Evolutionary conservation across 2,329 filamentous ascomycete species (phyloP).

Genomic region (Tympanopsis confertula): DNA sequence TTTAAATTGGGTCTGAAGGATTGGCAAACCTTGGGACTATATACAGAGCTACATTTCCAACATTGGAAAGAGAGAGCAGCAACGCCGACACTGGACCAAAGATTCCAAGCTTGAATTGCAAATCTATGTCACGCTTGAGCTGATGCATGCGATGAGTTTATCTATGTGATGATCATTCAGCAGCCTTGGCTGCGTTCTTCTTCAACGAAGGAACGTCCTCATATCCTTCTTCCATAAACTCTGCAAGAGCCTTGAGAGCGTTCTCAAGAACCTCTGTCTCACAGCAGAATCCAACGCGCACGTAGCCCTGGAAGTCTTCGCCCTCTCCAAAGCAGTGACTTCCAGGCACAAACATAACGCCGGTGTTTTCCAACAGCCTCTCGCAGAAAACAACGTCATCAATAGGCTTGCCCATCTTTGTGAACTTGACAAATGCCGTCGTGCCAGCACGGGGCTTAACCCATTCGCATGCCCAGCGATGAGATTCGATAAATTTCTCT

Average conservation of each 20-base stretch:
- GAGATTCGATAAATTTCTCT: constrained; percentile 54
- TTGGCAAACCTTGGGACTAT: too few relatives aligned
- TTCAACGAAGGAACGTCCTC: not conserved
- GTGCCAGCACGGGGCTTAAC: constrained; percentile 68
- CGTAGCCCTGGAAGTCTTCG: constrained; percentile 60
- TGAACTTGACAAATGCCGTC: constrained; percentile 66
- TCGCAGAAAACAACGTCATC: constrained; percentile 65
- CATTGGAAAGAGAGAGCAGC: too few relatives aligned
- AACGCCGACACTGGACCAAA: too few relatives aligned
- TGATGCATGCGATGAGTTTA: too few relatives aligned
- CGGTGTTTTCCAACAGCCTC: constrained; percentile 54
- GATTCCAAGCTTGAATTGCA: too few relatives aligned
- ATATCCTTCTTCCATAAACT: not conserved
- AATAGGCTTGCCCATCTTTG: constrained; percentile 44
- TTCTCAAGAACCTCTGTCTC: constrained; percentile 58
- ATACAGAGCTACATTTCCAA: too few relatives aligned
- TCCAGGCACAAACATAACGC: constrained; percentile 66
- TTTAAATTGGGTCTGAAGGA: too few relatives aligned
- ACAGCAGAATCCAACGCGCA: constrained; percentile 67
- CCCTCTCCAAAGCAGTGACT: constrained; percentile 59
- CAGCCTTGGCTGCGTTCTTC: too few relatives aligned
- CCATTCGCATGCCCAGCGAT: constrained; percentile 57
- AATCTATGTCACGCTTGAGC: too few relatives aligned
- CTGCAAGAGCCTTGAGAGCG: constrained; percentile 36
- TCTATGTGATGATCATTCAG: too few relatives aligned